A percentile compares a stretch with the other conserved stretches of the same genome.
These are phyloP conservation scores for Chalaropsis ovoidea DNA, from an alignment of 2,329 filamentous ascomycete species.

Conservation along the genomic window DNA sequence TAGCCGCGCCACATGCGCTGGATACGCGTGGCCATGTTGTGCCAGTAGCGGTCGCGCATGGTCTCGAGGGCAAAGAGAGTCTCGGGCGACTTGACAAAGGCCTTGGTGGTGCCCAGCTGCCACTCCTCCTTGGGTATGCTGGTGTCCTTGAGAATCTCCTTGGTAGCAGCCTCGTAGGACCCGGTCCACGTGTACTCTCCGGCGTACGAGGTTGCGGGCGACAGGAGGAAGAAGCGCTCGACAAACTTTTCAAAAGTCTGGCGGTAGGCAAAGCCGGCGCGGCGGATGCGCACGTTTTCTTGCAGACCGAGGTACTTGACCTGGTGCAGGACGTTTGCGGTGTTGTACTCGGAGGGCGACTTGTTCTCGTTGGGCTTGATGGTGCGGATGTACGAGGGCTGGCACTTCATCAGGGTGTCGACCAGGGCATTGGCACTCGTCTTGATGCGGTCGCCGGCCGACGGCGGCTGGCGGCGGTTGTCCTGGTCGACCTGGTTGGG, in stretches of 20 bases:
- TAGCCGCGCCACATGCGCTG: slow-evolving; percentile 97
- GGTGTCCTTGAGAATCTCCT: slow-evolving; percentile 90
- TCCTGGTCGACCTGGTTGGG: slow-evolving; percentile 90
- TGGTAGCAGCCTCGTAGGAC: slow-evolving; percentile 74
- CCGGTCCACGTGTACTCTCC: slow-evolving; percentile 96
- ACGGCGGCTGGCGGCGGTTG: slow-evolving; percentile 86
- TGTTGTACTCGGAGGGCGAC: slow-evolving; percentile 84
- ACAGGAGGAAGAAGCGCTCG: slow-evolving; percentile 90
- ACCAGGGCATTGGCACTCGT: slow-evolving; percentile 89
- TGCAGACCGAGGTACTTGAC: slow-evolving; percentile 99
- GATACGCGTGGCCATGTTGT: slow-evolving; percentile 97
- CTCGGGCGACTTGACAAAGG: slow-evolving; percentile 96
- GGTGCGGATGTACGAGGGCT: slow-evolving; percentile 94
- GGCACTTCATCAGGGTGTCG: slow-evolving; percentile 90
- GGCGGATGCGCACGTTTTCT: slow-evolving; percentile 94
- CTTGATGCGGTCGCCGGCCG: slow-evolving; percentile 93
- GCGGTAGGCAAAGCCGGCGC: slow-evolving; percentile 92
- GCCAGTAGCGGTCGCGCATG: slow-evolving; percentile 97
- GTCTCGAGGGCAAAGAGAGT: slow-evolving; percentile 93
- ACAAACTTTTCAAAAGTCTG: slow-evolving; percentile 98
- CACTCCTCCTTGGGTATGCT: slow-evolving; percentile 92
- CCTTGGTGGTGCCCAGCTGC: slow-evolving; percentile 93
- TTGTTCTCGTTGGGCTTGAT: slow-evolving; percentile 99
- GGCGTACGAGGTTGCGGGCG: slow-evolving; percentile 87
- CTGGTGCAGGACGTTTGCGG: slow-evolving; percentile 87